phyloP scores from a whole-genome alignment of 2,329 filamentous ascomycete genomes.

The Xylaria sp. region DNA sequence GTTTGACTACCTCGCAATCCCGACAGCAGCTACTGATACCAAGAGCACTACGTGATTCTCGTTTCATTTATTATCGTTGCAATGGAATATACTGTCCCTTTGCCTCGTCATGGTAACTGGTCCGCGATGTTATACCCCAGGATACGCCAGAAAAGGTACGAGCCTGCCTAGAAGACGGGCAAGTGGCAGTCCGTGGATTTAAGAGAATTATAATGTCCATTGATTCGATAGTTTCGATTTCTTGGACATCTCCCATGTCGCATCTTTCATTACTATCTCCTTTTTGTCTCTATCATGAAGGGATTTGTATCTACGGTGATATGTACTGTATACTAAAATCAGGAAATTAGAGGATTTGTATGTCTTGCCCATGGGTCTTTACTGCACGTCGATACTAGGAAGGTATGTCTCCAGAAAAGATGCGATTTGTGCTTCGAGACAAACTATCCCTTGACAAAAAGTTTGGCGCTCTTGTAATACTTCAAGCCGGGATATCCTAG shows the following conservation, averaged over 20 bases:
- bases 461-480: neutral
- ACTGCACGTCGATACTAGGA: neutral
- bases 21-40: neutral
- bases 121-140: neutral
- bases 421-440: neutral
- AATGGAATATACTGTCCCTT: neutral
- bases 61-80: neutral
- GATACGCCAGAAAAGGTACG: neutral
- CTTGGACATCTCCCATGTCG: neutral
- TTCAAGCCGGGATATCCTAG: neutral
- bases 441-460: slow-evolving; percentile 3
- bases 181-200: neutral
- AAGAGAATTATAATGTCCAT: neutral
- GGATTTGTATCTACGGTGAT: neutral
- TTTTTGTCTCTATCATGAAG: neutral
- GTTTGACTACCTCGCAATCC: neutral
- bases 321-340: neutral
- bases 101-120: neutral
- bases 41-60: neutral
- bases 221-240: neutral
- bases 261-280: neutral
- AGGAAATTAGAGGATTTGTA: neutral
- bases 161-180: neutral
- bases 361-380: neutral
- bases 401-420: too few relatives aligned